These are phyloP conservation scores for Plasmodium reichenowi DNA, from an alignment of 169 alveolate species.

Conservation along the genomic window DNA sequence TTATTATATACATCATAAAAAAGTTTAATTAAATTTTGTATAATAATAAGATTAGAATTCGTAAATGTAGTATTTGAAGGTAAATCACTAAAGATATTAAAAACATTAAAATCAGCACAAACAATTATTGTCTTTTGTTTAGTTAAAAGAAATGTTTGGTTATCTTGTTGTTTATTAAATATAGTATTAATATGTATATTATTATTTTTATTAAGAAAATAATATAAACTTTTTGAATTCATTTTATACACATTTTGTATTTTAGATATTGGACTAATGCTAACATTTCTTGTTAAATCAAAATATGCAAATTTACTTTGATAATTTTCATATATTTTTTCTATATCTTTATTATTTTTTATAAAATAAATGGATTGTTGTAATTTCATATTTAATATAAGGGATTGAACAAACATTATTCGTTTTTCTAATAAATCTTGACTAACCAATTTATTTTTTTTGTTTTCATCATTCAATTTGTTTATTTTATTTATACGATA, in stretches of 20 bases:
- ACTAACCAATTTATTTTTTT: not conserved
- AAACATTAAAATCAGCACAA: slow-evolving; percentile 40
- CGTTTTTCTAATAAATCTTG: slow-evolving; percentile 44
- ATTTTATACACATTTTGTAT: slow-evolving; percentile 9
- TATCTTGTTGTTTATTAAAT: slow-evolving; percentile 38
- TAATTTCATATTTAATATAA: slow-evolving; percentile 45
- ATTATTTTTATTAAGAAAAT: slow-evolving; percentile 48
- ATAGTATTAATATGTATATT: slow-evolving; percentile 39
- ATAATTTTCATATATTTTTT: slow-evolving; percentile 55
- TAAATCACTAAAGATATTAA: slow-evolving; percentile 25
- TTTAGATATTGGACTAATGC: slow-evolving; percentile 36
- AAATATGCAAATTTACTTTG: slow-evolving; percentile 37
- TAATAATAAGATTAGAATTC: slow-evolving; percentile 28
- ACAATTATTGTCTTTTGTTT: slow-evolving; percentile 54
- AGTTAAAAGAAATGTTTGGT: slow-evolving; percentile 59
- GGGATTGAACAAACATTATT: slow-evolving; percentile 27
- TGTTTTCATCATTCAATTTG: not conserved
- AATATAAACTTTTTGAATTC: slow-evolving; percentile 24
- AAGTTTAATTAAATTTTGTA: slow-evolving; percentile 28
- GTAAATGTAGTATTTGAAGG: slow-evolving; percentile 36
- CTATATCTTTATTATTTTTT: slow-evolving; percentile 37
- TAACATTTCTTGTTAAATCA: slow-evolving; percentile 73
- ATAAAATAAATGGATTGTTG: slow-evolving; percentile 70
- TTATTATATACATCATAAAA: slow-evolving; percentile 48
- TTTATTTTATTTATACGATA: slow-evolving; percentile 19